Conservation (phyloP, 2,329 filamentous ascomycete genomes). For the Paraphoma sp. region DNA sequence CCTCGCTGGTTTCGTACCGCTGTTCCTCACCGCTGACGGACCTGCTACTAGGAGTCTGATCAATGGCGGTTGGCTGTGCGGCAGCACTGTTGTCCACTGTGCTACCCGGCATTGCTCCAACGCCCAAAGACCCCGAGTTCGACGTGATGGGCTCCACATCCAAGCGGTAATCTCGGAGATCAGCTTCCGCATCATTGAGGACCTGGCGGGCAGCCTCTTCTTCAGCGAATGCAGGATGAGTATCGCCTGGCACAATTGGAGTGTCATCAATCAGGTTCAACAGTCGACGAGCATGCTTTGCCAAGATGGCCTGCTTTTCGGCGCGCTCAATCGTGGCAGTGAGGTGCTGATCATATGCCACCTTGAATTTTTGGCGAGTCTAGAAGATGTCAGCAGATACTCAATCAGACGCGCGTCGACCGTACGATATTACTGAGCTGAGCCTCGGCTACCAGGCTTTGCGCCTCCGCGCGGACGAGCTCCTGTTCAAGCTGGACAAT, state of each 20-base stretch:
- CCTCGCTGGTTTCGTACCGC: conserved; percentile 4
- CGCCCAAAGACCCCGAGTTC: conserved; percentile 56
- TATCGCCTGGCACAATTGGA: conserved; percentile 86
- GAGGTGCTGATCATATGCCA: conserved; percentile 89
- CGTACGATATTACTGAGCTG: conserved; percentile 89
- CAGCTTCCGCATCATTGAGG: conserved; percentile 89
- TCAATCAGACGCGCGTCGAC: background rate
- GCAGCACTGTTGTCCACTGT: conserved; percentile 10
- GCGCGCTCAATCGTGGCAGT: conserved; percentile 91
- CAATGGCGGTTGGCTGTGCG: conserved; percentile 4
- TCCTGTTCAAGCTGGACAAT: conserved; percentile 92
- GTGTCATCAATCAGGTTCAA: conserved; percentile 87
- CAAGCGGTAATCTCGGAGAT: conserved; percentile 77
- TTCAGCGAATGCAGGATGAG: conserved; percentile 71
- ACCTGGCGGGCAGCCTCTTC: conserved; percentile 77
- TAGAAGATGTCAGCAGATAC: conserved; percentile 48
- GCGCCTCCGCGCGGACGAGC: conserved; percentile 92
- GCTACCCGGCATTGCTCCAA: conserved; percentile 53
- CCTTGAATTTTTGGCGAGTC: conserved; percentile 96
- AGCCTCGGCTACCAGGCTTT: conserved; percentile 94
- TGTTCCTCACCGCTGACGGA: conserved; percentile 32
- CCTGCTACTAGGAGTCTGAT: conserved; percentile 19
- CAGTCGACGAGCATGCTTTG: conserved; percentile 85
- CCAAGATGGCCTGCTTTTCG: conserved; percentile 95
- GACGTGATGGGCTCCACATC: conserved; percentile 62